Base-by-base conservation (phyloP, 2,329 filamentous ascomycete genomes). In the Talaromyces atroroseus region DNA sequence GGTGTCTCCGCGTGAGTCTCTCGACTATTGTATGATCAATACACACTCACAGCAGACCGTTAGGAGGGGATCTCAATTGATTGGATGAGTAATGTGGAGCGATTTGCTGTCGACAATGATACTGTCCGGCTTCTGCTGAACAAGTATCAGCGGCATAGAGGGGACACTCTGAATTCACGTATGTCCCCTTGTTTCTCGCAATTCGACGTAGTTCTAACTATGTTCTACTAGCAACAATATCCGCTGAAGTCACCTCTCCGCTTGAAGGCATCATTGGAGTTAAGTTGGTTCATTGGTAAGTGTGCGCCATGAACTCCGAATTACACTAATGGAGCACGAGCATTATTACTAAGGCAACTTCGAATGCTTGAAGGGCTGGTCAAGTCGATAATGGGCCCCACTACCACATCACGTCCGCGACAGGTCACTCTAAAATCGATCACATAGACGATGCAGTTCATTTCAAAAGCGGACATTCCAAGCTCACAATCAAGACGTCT, bases 81-180 rank as follows among this genome's bases (percentile, higher is more conserved):
- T 52, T 74, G 72, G 72, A 74, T 74, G 71, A 70, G 66, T 62
- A 72, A 74, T 61, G 69, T 74, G 36, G 72, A 74, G 58, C 62
- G 71, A 59, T 45, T 68, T 18, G 60, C 57, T 18, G 52, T 69
- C 23, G 60, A 69, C 45, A 61, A 68, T 16, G 66, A 71, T 47
- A 61, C 65, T 2, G 71, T 71, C 20, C 60, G 70, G 49, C 58
- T 74, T 11, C 61, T 74, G 2, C 54, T 74, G 54, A 74, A 72
- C 51, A 73, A 73, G 47, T 60, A 65, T 46, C 71, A 71, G 58
- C 62, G 65, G 48, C 65, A 68, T 54, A 70, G 72, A 34, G 72
- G 72, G n/a, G 71, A 74, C 59, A 74, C 70, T 1, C 56, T 74
- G 29, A 74, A 74, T 46, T 72, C 69, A 7, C 64, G 70, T 72